These are phyloP conservation scores for Lactifluus hygrophoroides DNA, from an alignment of 768 basidiomycete genomes.

Conservation along the genomic window DNA sequence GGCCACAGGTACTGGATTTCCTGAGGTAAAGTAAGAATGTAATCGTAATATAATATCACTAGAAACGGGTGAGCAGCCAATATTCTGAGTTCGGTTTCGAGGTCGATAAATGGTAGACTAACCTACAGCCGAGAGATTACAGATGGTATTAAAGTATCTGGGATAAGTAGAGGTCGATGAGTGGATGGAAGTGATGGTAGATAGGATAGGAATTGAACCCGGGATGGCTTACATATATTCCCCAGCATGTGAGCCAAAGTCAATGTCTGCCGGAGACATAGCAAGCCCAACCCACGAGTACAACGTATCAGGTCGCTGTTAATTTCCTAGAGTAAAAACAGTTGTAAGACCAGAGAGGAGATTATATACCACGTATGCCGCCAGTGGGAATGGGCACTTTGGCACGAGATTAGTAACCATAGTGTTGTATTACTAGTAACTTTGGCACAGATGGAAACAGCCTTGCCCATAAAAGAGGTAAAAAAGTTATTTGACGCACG, in stretches of 20 bases:
- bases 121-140: not conserved
- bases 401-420: too few species aligned
- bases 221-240: not conserved
- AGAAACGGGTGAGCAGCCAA: not conserved
- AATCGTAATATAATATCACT: constrained; percentile 29
- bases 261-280: constrained; percentile 4
- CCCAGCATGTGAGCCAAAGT: not conserved
- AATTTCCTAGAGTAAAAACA: too few species aligned
- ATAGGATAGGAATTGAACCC: too few species aligned
- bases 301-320: too few species aligned
- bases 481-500: too few species aligned
- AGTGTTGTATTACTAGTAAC: too few species aligned
- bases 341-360: too few species aligned
- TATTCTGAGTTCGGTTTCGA: not conserved
- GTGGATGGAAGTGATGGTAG: not conserved
- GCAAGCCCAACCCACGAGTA: not conserved
- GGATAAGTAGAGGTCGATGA: not conserved
- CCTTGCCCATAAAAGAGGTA: too few species aligned
- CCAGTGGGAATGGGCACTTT: too few species aligned
- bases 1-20: constrained; percentile 41
- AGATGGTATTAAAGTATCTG: constrained; percentile 2
- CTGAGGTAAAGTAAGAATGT: constrained; percentile 23
- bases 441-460: too few species aligned
- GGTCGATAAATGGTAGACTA: not conserved
- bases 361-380: too few species aligned